Conservation (phyloP, 768 basidiomycete species). For the Psilocybe azurescens region DNA sequence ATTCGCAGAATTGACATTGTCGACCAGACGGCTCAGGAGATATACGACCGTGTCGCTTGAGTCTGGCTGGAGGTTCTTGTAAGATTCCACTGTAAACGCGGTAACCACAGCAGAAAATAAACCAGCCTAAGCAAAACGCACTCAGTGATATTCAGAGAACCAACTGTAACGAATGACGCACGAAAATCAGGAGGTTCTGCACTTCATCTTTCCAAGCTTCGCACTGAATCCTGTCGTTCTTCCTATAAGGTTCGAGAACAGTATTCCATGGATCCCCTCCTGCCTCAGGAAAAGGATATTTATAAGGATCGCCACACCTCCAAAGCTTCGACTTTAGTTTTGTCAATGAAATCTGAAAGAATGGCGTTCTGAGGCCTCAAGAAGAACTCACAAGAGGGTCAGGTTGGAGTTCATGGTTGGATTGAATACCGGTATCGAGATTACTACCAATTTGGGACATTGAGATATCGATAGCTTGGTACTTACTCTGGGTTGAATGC, state of each 20-base stretch:
- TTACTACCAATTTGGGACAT: too few relatives aligned
- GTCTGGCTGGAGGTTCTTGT: constrained; percentile 4
- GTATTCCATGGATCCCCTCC: constrained; percentile 1
- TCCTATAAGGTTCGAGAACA: background rate
- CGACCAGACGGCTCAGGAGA: background rate
- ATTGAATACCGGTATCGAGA: too few relatives aligned
- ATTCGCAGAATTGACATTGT: background rate
- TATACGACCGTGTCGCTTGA: background rate
- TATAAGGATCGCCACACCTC: constrained; percentile 4
- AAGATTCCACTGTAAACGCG: constrained; percentile 4
- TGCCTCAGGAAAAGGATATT: background rate
- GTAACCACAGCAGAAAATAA: constrained; percentile 9
- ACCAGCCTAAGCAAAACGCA: background rate
- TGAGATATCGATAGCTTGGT: too few relatives aligned
- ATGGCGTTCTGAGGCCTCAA: too few relatives aligned
- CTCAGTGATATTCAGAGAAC: too few relatives aligned
- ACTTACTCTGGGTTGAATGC: too few relatives aligned
- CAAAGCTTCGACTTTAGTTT: background rate
- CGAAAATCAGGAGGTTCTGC: constrained; percentile 6
- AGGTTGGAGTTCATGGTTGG: too few relatives aligned
- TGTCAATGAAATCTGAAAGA: background rate
- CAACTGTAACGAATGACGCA: background rate
- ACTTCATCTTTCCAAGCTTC: constrained; percentile 11
- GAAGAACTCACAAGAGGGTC: too few relatives aligned
- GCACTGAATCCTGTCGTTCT: constrained; percentile 4